Percentiles rank a stretch among this genome's conserved stretches.
These are phyloP conservation scores for Aspergillus conjunctus DNA, from an alignment of 495 filamentous ascomycete genomes.

Conservation along the genomic window DNA sequence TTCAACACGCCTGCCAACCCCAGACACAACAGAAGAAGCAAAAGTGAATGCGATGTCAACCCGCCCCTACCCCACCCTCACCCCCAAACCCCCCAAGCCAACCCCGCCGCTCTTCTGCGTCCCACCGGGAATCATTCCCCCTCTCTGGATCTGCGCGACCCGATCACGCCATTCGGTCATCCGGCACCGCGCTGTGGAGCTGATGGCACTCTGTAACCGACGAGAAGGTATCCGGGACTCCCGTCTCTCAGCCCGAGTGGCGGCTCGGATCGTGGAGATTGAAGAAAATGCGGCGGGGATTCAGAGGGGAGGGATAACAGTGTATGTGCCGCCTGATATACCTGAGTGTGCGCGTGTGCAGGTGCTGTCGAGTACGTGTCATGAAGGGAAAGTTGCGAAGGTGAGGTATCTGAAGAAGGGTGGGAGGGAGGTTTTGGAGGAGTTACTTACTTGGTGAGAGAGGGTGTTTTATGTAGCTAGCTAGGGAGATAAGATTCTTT, in stretches of 20 bases:
- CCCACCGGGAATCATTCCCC: conserved; percentile 14
- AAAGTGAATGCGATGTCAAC: not conserved
- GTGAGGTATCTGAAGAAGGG: not conserved
- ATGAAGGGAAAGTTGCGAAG: conserved; percentile 3
- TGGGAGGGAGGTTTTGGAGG: not conserved
- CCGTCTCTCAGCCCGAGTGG: not conserved
- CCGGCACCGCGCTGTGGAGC: conserved; percentile 7
- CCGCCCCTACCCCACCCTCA: not conserved
- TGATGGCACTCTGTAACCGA: conserved; percentile 12
- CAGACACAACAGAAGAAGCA: not conserved
- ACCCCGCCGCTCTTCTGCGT: conserved; percentile 3
- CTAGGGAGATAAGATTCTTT: no score
- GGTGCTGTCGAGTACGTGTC: conserved; percentile 1
- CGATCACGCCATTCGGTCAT: conserved; percentile 10
- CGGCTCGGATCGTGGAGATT: not conserved
- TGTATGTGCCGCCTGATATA: not conserved
- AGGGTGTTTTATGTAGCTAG: not conserved
- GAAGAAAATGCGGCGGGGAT: not conserved
- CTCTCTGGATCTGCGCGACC: conserved; percentile 8
- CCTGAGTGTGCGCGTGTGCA: not conserved
- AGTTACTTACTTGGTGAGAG: not conserved
- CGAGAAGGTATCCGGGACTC: conserved; percentile 20
- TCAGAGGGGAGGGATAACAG: not conserved
- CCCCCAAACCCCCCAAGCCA: not conserved
- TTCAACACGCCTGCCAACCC: no score